Percentiles rank a stretch among this genome's conserved stretches.
These are phyloP conservation scores for Caryopteris hybrid DNA, from an alignment of 305 asterid species.

Conservation along the genomic window DNA sequence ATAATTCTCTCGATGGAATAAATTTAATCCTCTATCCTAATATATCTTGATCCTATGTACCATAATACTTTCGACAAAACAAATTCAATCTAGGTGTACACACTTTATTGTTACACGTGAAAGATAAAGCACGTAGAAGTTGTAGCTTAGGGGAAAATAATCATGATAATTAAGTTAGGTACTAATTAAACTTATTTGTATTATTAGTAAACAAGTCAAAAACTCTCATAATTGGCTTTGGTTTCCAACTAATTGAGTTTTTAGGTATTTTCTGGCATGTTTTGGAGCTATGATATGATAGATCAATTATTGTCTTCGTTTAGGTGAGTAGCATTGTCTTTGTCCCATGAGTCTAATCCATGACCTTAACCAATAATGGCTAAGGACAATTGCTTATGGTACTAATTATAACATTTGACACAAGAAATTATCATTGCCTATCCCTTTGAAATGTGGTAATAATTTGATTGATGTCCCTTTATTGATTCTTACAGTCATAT, in stretches of 20 bases:
- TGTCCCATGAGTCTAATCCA: constrained; percentile 10
- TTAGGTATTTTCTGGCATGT: constrained; percentile 9
- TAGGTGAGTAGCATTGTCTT: constrained; percentile 16
- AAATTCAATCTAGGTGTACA: no score
- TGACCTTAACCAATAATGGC: constrained; percentile 7
- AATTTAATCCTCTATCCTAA: no score
- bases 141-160: no score
- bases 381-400: neutral
- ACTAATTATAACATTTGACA: neutral
- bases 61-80: no score
- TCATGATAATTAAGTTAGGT: constrained; percentile 2
- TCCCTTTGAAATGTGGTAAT: constrained; percentile 1
- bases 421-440: neutral
- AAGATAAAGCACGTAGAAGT: no score
- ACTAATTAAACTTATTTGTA: neutral
- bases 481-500: neutral
- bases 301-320: constrained; percentile 20
- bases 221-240: constrained; percentile 18
- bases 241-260: constrained; percentile 14
- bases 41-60: no score
- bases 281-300: constrained; percentile 6
- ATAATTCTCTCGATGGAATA: no score
- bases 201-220: constrained; percentile 13
- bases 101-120: no score
- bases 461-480: constrained; percentile 5